Percentiles rank a stretch among this genome's conserved stretches.
phyloP scores from a whole-genome alignment of 768 basidiomycete genomes.

The Boletus rubroflammeus region DNA sequence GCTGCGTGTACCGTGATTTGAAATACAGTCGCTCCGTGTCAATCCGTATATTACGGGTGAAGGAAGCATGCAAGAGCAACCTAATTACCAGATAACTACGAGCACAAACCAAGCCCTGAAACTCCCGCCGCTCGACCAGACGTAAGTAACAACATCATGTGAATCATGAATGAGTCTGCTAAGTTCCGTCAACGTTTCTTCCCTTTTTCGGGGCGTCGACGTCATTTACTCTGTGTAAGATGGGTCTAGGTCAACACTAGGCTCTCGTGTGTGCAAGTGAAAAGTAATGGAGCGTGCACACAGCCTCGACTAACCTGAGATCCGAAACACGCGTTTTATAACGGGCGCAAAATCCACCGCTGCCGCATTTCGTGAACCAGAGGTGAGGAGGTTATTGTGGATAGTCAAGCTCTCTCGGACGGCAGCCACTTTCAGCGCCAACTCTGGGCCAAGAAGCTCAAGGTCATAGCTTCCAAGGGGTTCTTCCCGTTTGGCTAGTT shows the following conservation, averaged over 20 bases:
- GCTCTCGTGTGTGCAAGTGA: not conserved
- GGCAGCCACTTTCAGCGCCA: conserved; percentile 18
- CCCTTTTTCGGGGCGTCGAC: not conserved
- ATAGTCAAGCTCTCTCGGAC: conserved; percentile 19
- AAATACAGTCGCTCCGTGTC: not conserved
- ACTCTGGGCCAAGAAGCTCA: conserved; percentile 13
- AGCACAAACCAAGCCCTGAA: not conserved
- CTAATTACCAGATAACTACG: conserved; percentile 2
- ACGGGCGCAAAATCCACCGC: conserved; percentile 13
- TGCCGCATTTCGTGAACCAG: conserved; percentile 1
- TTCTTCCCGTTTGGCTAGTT: conserved; percentile 16
- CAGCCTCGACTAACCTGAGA: conserved; percentile 2
- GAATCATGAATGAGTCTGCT: not conserved
- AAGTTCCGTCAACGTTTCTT: not conserved
- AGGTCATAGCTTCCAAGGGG: conserved; percentile 17
- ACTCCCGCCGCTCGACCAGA: not conserved
- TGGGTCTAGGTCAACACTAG: not conserved
- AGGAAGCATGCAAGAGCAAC: not conserved
- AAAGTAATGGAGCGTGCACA: not conserved
- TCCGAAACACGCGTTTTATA: conserved; percentile 9
- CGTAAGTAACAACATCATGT: conserved; percentile 2
- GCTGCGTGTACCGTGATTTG: conserved; percentile 7
- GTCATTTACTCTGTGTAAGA: not conserved
- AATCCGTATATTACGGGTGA: not conserved
- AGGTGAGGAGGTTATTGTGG: too few species aligned